Conservation (phyloP, 176 grass and related monocot species). For the Eragrostis nindensis region DNA sequence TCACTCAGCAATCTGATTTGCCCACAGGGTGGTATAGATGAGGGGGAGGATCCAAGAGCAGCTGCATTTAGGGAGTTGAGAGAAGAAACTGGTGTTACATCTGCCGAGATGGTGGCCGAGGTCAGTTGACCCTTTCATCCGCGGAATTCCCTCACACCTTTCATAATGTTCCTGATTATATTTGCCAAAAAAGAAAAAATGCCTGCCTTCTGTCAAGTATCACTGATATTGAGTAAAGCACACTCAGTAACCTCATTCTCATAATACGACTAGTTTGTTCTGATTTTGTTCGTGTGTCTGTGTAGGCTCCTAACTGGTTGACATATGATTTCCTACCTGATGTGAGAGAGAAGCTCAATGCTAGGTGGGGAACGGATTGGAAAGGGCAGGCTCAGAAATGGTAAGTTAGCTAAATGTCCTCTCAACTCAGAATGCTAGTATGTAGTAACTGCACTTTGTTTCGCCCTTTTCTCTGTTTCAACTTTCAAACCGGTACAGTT, state of each 20-base stretch:
- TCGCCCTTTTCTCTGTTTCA: neutral
- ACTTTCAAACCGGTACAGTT: constrained; percentile 6
- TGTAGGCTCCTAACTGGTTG: constrained; percentile 76
- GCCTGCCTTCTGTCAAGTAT: too few relatives aligned
- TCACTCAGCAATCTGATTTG: neutral
- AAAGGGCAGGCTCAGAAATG: constrained; percentile 95
- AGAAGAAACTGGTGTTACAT: constrained; percentile 91
- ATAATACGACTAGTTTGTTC: too few relatives aligned
- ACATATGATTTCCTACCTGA: constrained; percentile 85
- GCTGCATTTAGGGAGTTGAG: constrained; percentile 80
- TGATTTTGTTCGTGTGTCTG: neutral
- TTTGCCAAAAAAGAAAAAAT: neutral
- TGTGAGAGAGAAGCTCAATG: constrained; percentile 67
- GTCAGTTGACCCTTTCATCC: constrained; percentile 33
- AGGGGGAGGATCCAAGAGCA: constrained; percentile 67
- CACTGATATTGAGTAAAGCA: too few relatives aligned
- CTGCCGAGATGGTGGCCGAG: constrained; percentile 78
- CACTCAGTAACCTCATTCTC: too few relatives aligned
- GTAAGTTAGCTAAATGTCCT: constrained; percentile 38
- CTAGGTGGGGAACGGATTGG: constrained; percentile 76
- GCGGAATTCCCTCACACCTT: neutral
- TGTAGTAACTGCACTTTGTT: neutral
- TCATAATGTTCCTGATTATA: neutral
- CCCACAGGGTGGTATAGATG: constrained; percentile 77
- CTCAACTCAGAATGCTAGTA: neutral